Evolutionary conservation across 2,329 filamentous ascomycete genomes (phyloP).

Genomic region (Sarocladium oryzae): DNA sequence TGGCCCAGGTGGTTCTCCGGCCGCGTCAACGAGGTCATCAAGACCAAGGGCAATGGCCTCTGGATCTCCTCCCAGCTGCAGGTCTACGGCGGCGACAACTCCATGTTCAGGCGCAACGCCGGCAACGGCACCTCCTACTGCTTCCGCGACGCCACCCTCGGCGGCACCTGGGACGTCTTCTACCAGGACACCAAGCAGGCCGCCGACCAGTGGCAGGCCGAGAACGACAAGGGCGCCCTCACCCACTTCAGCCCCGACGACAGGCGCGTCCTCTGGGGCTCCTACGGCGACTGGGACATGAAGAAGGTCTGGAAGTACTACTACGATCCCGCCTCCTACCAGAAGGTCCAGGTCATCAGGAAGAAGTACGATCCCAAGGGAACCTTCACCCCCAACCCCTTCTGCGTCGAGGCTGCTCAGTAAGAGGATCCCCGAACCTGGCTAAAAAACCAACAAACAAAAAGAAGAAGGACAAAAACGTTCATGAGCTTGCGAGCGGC

Average conservation of each 20-base stretch:
- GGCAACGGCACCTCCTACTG: conserved; percentile 40
- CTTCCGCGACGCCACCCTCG: conserved; percentile 38
- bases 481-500: no score
- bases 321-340: conserved; percentile 30
- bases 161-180: conserved; percentile 37
- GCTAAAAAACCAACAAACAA: no score
- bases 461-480: no score
- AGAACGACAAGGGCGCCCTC: conserved; percentile 29
- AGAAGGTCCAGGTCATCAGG: conserved; percentile 22
- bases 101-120: conserved; percentile 32
- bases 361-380: conserved; percentile 27
- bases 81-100: conserved; percentile 36
- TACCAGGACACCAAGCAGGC: conserved; percentile 25
- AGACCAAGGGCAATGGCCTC: conserved; percentile 25
- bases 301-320: conserved; percentile 27
- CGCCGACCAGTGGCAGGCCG: conserved; percentile 35
- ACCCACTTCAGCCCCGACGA: conserved; percentile 30
- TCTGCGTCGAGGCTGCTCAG: conserved; percentile 13
- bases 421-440: no score
- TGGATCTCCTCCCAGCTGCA: conserved; percentile 40
- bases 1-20: conserved; percentile 32
- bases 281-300: conserved; percentile 30
- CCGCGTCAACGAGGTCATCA: conserved; percentile 31
- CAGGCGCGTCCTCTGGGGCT: conserved; percentile 32
- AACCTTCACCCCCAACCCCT: conserved; percentile 30